These are phyloP conservation scores for Marchantia paleacea DNA, from an alignment of 225 moss, liverwort and hornwort genomes.

Conservation along the genomic window DNA sequence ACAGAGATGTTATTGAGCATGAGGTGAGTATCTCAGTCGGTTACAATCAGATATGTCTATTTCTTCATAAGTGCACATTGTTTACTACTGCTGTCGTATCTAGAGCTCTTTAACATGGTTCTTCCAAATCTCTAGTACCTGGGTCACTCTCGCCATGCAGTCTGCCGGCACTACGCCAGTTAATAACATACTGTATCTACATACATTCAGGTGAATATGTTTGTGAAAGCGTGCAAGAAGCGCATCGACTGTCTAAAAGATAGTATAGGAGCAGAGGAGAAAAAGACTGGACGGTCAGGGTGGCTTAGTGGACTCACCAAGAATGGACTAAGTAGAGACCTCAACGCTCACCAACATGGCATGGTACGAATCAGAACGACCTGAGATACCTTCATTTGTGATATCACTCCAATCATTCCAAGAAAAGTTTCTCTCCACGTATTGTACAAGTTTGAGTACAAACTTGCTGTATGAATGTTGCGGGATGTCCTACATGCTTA, in stretches of 20 bases:
- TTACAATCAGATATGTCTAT: neutral
- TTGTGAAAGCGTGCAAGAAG: slow-evolving; percentile 86
- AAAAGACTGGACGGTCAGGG: slow-evolving; percentile 54
- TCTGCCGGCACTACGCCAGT: too few relatives aligned
- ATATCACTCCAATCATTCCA: neutral
- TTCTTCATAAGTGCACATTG: neutral
- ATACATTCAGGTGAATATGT: slow-evolving; percentile 69
- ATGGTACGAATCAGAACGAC: slow-evolving; percentile 61
- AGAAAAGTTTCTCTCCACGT: neutral
- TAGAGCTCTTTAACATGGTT: too few relatives aligned
- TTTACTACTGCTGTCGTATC: too few relatives aligned
- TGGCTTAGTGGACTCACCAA: slow-evolving; percentile 65
- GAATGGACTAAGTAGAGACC: slow-evolving; percentile 63
- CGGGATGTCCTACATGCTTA: slow-evolving; percentile 1
- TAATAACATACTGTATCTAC: too few relatives aligned
- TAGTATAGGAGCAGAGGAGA: slow-evolving; percentile 71
- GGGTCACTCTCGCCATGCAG: too few relatives aligned
- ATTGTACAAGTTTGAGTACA: neutral
- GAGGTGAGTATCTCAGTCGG: slow-evolving; percentile 52
- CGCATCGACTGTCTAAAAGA: slow-evolving; percentile 86
- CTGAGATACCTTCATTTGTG: neutral
- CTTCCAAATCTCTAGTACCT: too few relatives aligned
- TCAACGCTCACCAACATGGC: slow-evolving; percentile 93
- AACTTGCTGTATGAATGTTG: neutral
- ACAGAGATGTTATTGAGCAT: slow-evolving; percentile 89